Conservation (phyloP, 768 basidiomycete species). For the Tricholoma sp. region DNA sequence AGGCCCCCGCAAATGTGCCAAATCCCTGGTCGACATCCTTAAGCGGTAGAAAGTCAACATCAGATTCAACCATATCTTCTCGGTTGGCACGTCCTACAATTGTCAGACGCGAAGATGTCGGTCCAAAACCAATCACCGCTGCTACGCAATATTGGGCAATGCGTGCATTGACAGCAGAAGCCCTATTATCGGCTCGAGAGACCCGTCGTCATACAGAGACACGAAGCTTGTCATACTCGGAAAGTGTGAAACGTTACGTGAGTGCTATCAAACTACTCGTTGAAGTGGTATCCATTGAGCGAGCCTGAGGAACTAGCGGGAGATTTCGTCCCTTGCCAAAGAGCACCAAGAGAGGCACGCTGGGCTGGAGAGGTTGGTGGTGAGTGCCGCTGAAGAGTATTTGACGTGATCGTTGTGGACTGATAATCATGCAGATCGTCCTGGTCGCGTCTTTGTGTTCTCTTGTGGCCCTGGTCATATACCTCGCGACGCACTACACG, state of each 20-base stretch:
- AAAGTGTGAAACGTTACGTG: conserved; percentile 46
- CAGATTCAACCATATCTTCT: not conserved
- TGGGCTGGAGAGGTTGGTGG: conserved; percentile 48
- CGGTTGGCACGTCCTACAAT: not conserved
- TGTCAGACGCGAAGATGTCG: not conserved
- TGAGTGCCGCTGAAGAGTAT: conserved; percentile 22
- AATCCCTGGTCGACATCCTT: not conserved
- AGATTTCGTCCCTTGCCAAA: conserved; percentile 31
- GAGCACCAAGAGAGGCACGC: conserved; percentile 44
- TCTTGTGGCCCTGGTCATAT: conserved; percentile 31
- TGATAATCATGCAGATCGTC: conserved; percentile 18
- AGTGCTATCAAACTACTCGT: conserved; percentile 12
- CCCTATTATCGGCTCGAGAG: conserved; percentile 44
- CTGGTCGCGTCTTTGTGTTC: conserved; percentile 30
- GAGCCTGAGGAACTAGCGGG: conserved; percentile 33
- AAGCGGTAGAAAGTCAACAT: not conserved
- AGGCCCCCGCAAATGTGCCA: not conserved
- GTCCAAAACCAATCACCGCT: not conserved
- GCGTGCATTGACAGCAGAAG: conserved; percentile 62
- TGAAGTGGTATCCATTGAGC: not conserved
- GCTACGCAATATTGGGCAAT: conserved; percentile 60
- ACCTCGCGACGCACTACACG: conserved; percentile 26
- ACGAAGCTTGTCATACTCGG: conserved; percentile 30
- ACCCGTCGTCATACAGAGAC: conserved; percentile 49
- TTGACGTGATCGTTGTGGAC: not conserved